A percentile compares a stretch with the other conserved stretches of the same genome.
These are phyloP conservation scores for Echium plantagineum DNA, from an alignment of 257 asterid genomes.

Conservation along the genomic window DNA sequence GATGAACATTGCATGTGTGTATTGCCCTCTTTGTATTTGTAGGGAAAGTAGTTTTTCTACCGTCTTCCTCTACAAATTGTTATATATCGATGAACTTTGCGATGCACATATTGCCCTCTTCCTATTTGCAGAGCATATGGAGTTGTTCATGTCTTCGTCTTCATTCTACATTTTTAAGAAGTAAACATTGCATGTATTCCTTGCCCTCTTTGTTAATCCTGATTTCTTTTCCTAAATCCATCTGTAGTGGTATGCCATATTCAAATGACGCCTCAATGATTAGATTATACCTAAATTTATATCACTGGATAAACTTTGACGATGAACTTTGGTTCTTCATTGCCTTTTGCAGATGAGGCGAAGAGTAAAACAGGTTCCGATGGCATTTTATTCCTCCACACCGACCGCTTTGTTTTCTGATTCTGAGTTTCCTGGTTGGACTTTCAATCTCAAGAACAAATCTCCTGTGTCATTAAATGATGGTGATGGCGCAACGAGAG, in stretches of 20 bases:
- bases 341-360: conserved; percentile 57
- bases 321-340: background rate
- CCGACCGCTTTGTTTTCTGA: conserved; percentile 62
- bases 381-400: conserved; percentile 77
- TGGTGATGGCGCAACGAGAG: background rate
- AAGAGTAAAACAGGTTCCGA: conserved; percentile 80
- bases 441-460: conserved; percentile 37
- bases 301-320: background rate
- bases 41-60: too few relatives aligned
- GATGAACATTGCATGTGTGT: background rate
- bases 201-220: too few relatives aligned
- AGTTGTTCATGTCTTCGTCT: too few relatives aligned
- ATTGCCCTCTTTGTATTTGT: background rate
- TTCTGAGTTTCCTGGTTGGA: conserved; percentile 80
- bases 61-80: too few relatives aligned
- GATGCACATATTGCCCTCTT: background rate
- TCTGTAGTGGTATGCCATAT: too few relatives aligned
- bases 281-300: background rate
- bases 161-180: too few relatives aligned
- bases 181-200: too few relatives aligned
- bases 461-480: too few relatives aligned
- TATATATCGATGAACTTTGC: background rate
- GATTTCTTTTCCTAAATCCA: background rate
- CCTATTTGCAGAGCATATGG: too few relatives aligned
- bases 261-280: conserved; percentile 1